Evolutionary conservation across 345 rosid genomes (phyloP), one percentile per base, ranked within the genome.

Genomic region (Arabis alpina): DNA sequence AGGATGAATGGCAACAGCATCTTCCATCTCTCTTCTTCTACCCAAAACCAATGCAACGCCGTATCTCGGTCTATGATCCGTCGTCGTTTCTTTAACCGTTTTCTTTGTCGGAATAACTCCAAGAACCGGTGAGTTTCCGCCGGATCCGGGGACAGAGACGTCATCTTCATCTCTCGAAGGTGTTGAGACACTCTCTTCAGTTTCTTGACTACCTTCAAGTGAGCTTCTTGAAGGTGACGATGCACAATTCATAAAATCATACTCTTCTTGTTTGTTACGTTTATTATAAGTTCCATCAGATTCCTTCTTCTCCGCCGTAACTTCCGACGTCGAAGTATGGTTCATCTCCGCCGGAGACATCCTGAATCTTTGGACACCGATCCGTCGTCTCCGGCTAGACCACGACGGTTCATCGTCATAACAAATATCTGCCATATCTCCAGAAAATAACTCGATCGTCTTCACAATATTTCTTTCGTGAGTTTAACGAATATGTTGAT

Each of bases 21-120:
- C 98, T 62, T 93, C 98, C 97, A 93, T 93, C 25, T 87, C 96
- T 76, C 96, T 79, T 52, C 97, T 80, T 59, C 95, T 78, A 6
- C 98, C 98, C 54, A 97, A 88, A 2, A 88, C 89, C 0, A 93
- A 90, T 28, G 96, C 74, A 39, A 78, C 76, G 24, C 98, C 98
- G 76, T 74, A 90, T 73, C 82, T 87, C 2, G 89, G 93, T 34
- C 69, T 49, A 36, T 11, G 44, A 32, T 72, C 75, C n/a, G n/a
- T n/a, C 11, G 66, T 37, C n/a, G 66, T 42, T 16, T 9, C 48
- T 43, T 10, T 64, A 23, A 16, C 73, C 54, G 70, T 61, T 37
- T 40, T 62, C 27, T 34, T 61, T 2, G 11, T 12, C 4, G 78
- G 64, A 44, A 25, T 39, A 16, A 62, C 59, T 10, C 24, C 43